Conservation (phyloP, 805 yeast species). For the Jamesozyma jinghongensis region DNA sequence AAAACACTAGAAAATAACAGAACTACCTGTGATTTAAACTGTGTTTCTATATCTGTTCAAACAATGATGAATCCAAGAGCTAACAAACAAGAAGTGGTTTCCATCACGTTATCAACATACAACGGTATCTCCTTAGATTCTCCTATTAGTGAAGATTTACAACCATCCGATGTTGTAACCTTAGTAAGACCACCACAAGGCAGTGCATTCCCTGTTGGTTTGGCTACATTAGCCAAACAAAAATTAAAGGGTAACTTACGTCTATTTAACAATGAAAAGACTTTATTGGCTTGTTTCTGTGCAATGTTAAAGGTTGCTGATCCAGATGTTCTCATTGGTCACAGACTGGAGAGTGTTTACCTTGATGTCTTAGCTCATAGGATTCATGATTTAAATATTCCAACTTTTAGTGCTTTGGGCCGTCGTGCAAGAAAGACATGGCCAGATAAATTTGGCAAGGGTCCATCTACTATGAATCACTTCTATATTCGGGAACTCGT, state of each 20-base stretch:
- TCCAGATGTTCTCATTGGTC: constrained; percentile 89
- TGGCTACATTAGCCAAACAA: constrained; percentile 51
- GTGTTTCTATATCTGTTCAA: constrained; percentile 69
- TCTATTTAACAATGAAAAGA: constrained; percentile 62
- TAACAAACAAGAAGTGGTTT: constrained; percentile 78
- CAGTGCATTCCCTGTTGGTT: constrained; percentile 66
- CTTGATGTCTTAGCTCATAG: constrained; percentile 75
- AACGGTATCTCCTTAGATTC: constrained; percentile 64
- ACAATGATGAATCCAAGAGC: constrained; percentile 66
- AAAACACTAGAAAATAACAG: constrained; percentile 39
- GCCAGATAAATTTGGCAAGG: constrained; percentile 64
- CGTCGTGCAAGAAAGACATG: constrained; percentile 67
- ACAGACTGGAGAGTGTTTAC: constrained; percentile 68
- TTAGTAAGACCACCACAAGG: constrained; percentile 70
- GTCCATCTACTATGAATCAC: constrained; percentile 41
- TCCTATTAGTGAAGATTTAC: constrained; percentile 51
- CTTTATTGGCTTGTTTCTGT: constrained; percentile 63
- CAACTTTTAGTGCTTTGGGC: constrained; percentile 75
- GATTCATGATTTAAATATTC: constrained; percentile 62
- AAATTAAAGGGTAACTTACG: constrained; percentile 39
- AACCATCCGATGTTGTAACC: constrained; percentile 57
- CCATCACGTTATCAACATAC: constrained; percentile 70
- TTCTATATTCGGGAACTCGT: constrained; percentile 58
- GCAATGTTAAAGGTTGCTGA: constrained; percentile 68
- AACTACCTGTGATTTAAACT: constrained; percentile 58